Base-by-base conservation (phyloP, 2,329 filamentous ascomycete species). In the Sporothrix brasiliensis region DNA sequence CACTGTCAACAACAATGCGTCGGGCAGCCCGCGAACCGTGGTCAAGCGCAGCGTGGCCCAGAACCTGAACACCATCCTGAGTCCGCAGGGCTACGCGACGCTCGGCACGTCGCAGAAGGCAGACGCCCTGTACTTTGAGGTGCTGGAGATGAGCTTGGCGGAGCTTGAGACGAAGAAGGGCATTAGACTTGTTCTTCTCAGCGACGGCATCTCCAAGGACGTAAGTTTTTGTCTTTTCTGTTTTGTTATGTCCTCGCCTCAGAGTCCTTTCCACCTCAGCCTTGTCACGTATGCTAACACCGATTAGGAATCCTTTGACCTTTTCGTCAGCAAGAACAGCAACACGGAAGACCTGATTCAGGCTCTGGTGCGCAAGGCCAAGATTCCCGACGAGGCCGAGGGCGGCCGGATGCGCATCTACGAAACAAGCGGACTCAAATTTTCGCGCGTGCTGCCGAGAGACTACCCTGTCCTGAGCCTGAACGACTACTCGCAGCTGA, bases 111-210 rank as follows among this genome's bases (percentile, higher is more conserved):
- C 86, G 44, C 91, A 93, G 77, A 87, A 89, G 69, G 81, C 86
- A 24, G 94, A 98, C 79, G 88, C 91, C 0, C 84, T 99, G 68
- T 98, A 90, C 79, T 99, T 94, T 77, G 95, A 99, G 79, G 88
- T 98, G 39, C 83, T 99, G 53, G 95, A 99, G 73, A 97, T 97
- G 84, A 97, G 93, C 76, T 82, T 99, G 61, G 91, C 92, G 30
- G 96, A 99, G 79, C 85, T 97, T 56, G 95, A 99, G 77, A 95
- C 92, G 70, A 95, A 97, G 83, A 97, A 96, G 83, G 88, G 84
- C 70, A 83, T 98, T 73, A 94, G 92, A 79, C 82, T 99, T 63
- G 92, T 85, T 1, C 94, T 91, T 88, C 83, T 99, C 60, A 91
- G 90, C 53, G 95, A 99, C 73, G 95, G 95, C 56, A 91, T 98